Evolutionary conservation across 2,329 filamentous ascomycete genomes (phyloP), one percentile per base, ranked within the genome.

Genomic region (Corynespora cassiicola): DNA sequence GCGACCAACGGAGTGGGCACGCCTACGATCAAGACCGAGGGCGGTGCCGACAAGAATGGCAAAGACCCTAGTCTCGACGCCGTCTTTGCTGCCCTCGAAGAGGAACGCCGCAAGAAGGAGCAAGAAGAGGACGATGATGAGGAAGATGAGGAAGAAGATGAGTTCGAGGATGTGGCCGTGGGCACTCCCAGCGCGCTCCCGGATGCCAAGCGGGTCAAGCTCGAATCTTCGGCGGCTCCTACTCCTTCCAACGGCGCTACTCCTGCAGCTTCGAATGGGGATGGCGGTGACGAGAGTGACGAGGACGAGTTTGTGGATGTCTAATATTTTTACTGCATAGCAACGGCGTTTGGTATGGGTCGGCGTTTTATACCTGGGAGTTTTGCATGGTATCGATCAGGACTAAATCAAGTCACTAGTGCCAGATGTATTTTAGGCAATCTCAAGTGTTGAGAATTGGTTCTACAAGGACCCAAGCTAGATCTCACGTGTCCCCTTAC

Each of bases 31-130:
- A 74, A 73, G 28, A 58, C 65, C 14, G 66, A 72, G 42, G 72
- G 75, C 18, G 70, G 73, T 2, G 74, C 78, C 17, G 72, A 76
- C 17, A 79, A 80, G 60, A 76, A 77, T 29, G 65, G 71, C 6
- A 61, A 74, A 17, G 72, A 77, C n/a, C 72, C 74, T 39, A 78
- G 43, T 73, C 77, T 90, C 46, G 84, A 85, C 39, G 81, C 82
- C 36, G 82, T 87, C 39, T 90, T 88, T 61, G 80, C 80, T 23
- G 79, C 79, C 42, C 74, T 90, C 12, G 84, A 83, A 52, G 78
- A 76, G 5, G 81, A 84, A 46, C 79, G 56, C 30, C 52, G 54
- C 16, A 85, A 63, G 75, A 60, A 69, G 29, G 57, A 69, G 29
- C 66, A 66, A 10, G 61, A 66, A 27, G 40, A 77, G 67, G 44